Evolutionary conservation across 257 asterid genomes (phyloP).

Genomic region (Rhazya stricta): DNA sequence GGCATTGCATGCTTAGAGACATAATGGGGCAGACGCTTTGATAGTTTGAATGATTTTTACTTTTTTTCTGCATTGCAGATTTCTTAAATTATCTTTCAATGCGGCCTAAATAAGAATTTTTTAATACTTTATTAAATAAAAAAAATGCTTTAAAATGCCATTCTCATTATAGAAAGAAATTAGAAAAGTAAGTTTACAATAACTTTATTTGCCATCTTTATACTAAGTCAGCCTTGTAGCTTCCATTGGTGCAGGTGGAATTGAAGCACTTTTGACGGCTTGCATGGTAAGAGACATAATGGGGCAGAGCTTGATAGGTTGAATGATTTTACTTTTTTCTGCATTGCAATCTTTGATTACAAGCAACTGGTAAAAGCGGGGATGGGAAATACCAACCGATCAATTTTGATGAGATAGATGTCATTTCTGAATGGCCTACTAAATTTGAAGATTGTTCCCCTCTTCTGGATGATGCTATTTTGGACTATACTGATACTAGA

Average conservation of each 20-base stretch:
- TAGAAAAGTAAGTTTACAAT: too few relatives aligned
- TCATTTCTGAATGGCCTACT: slow-evolving; percentile 33
- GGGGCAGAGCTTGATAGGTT: slow-evolving; percentile 27
- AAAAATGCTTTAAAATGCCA: too few relatives aligned
- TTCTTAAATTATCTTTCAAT: too few relatives aligned
- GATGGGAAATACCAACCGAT: slow-evolving; percentile 25
- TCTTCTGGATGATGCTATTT: slow-evolving; percentile 26
- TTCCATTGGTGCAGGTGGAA: slow-evolving; percentile 48
- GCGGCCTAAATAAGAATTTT: too few relatives aligned
- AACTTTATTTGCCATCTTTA: too few relatives aligned
- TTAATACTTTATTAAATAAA: too few relatives aligned
- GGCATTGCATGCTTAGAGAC: too few relatives aligned
- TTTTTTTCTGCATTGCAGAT: too few relatives aligned
- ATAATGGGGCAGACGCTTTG: too few relatives aligned
- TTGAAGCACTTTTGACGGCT: slow-evolving; percentile 35
- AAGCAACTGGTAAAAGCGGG: slow-evolving; percentile 26
- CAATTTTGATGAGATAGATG: slow-evolving; percentile 33
- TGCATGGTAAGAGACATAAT: slow-evolving; percentile 22
- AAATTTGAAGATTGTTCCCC: slow-evolving; percentile 30
- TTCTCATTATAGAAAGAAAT: too few relatives aligned
- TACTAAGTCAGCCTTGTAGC: slow-evolving; percentile 43
- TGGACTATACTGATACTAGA: slow-evolving; percentile 23
- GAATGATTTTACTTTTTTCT: slow-evolving; percentile 36
- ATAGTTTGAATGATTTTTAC: too few relatives aligned
- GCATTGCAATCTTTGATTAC: slow-evolving; percentile 46